Evolutionary conservation across 1,284 basidiomycete species (phyloP).

Genomic region (Trametes polyzona): DNA sequence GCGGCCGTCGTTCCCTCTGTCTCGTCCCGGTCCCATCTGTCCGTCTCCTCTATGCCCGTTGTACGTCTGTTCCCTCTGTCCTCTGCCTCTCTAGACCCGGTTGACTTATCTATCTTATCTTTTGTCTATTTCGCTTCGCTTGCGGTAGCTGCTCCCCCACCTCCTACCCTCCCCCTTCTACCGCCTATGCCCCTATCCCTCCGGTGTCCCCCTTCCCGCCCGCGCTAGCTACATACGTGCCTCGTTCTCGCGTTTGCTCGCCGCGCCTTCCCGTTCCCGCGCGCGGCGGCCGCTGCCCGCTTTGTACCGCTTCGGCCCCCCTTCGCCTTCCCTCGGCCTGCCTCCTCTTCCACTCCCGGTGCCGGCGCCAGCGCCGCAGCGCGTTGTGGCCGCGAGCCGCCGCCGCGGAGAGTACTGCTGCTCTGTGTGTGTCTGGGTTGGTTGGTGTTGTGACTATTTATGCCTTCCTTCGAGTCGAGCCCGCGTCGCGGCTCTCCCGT

Average conservation of each 20-base stretch:
- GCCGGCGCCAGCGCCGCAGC: slow-evolving; percentile 21
- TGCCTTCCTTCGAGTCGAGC: slow-evolving; percentile 2
- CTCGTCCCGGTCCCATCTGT: slow-evolving; percentile 3
- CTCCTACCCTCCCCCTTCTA: not conserved
- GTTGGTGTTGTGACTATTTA: slow-evolving; percentile 25
- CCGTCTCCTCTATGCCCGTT: slow-evolving; percentile 9
- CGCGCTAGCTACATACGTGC: not conserved
- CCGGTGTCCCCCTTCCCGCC: not conserved
- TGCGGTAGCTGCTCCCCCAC: slow-evolving; percentile 4
- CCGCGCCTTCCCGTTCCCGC: slow-evolving; percentile 1
- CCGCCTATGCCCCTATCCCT: not conserved
- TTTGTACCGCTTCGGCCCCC: not conserved
- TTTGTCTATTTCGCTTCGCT: slow-evolving; percentile 17
- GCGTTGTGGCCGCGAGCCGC: slow-evolving; percentile 22
- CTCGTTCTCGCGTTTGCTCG: not conserved
- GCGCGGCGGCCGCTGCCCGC: slow-evolving; percentile 12
- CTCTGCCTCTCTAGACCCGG: slow-evolving; percentile 7
- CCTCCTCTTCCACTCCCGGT: slow-evolving; percentile 11
- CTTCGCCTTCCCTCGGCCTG: slow-evolving; percentile 2
- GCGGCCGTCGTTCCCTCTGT: slow-evolving; percentile 19
- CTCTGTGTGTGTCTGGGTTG: slow-evolving; percentile 19
- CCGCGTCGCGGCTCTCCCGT: not conserved
- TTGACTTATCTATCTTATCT: slow-evolving; percentile 28
- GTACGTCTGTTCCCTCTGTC: slow-evolving; percentile 18
- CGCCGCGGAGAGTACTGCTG: slow-evolving; percentile 1